phyloP scores from a whole-genome alignment of 1,139 yeast species.

The Lodderomyces metapsilosis region DNA sequence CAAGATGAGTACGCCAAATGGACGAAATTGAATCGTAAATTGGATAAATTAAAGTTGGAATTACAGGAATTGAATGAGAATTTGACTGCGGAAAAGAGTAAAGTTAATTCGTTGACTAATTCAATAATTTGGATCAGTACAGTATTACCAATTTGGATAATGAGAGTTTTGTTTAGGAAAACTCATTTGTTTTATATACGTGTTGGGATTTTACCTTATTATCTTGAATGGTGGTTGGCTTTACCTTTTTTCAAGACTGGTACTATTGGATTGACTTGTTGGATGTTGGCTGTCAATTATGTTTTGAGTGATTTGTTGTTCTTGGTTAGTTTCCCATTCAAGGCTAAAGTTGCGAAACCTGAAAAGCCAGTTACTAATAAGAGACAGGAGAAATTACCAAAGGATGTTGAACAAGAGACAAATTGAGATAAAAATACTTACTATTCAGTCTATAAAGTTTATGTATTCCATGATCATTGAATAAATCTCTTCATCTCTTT shows the following conservation, averaged over 20 bases:
- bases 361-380: conserved; percentile 9
- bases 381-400: conserved; percentile 1
- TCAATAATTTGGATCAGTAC: conserved; percentile 28
- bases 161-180: conserved; percentile 58
- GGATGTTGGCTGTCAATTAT: conserved; percentile 44
- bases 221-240: conserved; percentile 56
- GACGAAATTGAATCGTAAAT: conserved; percentile 84
- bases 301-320: conserved; percentile 30
- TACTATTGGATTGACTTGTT: conserved; percentile 50
- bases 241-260: conserved; percentile 62
- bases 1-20: conserved; percentile 95
- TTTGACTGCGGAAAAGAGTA: conserved; percentile 35
- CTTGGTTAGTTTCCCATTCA: conserved; percentile 29
- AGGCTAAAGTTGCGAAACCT: conserved; percentile 24
- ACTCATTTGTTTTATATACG: conserved; percentile 63
- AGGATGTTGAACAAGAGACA: neutral
- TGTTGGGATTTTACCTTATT: conserved; percentile 53
- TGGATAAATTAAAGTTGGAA: conserved; percentile 57
- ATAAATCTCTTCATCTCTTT: conserved; percentile 9
- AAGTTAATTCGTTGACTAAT: conserved; percentile 33
- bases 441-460: neutral
- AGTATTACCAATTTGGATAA: conserved; percentile 47
- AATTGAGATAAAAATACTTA: neutral
- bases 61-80: conserved; percentile 42
- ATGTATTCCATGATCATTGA: conserved; percentile 1